These are phyloP conservation scores for Coprinopsis cinerea DNA, from an alignment of 768 basidiomycete genomes.

Conservation along the genomic window DNA sequence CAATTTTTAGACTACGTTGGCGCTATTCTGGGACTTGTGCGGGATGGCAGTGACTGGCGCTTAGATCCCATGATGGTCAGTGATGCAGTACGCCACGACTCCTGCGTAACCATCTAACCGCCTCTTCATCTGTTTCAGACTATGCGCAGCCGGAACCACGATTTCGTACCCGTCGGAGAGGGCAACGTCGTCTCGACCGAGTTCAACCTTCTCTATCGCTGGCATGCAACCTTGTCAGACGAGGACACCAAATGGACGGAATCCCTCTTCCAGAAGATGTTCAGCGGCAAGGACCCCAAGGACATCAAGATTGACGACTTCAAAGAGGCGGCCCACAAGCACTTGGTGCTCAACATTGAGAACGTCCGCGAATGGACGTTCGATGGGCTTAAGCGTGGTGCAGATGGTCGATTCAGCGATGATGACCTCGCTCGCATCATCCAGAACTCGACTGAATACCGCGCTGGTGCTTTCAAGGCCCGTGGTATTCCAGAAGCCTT, in stretches of 20 bases:
- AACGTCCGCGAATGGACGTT: constrained; percentile 50
- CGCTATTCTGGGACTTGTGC: constrained; percentile 62
- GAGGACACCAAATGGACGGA: constrained; percentile 54
- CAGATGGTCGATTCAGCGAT: constrained; percentile 55
- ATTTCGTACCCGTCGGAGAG: constrained; percentile 54
- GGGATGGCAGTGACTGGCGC: constrained; percentile 60
- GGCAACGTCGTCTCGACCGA: constrained; percentile 76
- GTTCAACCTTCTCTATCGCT: constrained; percentile 61
- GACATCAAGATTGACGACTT: constrained; percentile 37
- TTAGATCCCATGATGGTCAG: constrained; percentile 64
- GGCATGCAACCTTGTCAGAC: constrained; percentile 60
- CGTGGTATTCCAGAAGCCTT: constrained; percentile 63
- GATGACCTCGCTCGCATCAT: constrained; percentile 56
- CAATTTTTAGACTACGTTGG: constrained; percentile 58
- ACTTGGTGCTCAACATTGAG: constrained; percentile 16
- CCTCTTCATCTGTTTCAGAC: constrained; percentile 26
- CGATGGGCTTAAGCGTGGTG: constrained; percentile 43
- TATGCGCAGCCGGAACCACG: constrained; percentile 46
- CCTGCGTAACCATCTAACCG: not conserved
- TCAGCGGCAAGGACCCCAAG: constrained; percentile 34
- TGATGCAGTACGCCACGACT: constrained; percentile 20
- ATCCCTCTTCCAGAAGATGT: constrained; percentile 36
- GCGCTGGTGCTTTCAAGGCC: constrained; percentile 61
- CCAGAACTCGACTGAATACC: constrained; percentile 51
- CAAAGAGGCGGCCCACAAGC: constrained; percentile 24